Evolutionary conservation across 2,329 filamentous ascomycete genomes (phyloP).

Genomic region (Decorospora gaudefroyi): DNA sequence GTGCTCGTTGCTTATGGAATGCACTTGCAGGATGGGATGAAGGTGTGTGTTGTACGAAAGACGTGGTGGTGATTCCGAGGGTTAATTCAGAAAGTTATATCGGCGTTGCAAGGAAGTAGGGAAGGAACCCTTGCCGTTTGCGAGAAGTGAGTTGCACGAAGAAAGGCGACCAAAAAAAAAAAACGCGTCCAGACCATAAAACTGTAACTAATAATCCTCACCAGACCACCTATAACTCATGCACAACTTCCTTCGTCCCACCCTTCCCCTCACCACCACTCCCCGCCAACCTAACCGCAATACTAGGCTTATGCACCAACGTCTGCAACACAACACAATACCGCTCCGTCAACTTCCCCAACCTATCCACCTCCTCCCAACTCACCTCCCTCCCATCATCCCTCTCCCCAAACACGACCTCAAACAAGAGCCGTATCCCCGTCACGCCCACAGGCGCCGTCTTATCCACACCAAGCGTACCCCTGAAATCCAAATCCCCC

Average conservation of each 20-base stretch:
- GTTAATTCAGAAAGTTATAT: too few species aligned
- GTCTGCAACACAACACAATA: constrained; percentile 53
- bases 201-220: too few species aligned
- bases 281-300: constrained; percentile 33
- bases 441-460: constrained; percentile 55
- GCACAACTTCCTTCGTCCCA: neutral
- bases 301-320: constrained; percentile 38
- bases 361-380: constrained; percentile 51
- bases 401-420: constrained; percentile 46
- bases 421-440: constrained; percentile 52
- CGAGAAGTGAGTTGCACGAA: too few species aligned
- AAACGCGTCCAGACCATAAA: too few species aligned
- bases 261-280: constrained; percentile 26
- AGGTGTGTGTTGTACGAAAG: too few species aligned
- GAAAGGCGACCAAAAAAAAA: too few species aligned
- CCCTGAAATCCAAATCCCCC: constrained; percentile 56
- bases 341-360: constrained; percentile 56
- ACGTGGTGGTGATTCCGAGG: too few species aligned
- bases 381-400: constrained; percentile 45
- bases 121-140: too few species aligned
- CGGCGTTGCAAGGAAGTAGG: too few species aligned
- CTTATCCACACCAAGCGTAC: constrained; percentile 56
- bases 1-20: too few species aligned
- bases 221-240: too few species aligned
- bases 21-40: too few species aligned